A percentile compares a stretch with the other conserved stretches of the same genome.
Evolutionary conservation across 345 rosid species (phyloP).

Genomic region (Citrus reticulata): DNA sequence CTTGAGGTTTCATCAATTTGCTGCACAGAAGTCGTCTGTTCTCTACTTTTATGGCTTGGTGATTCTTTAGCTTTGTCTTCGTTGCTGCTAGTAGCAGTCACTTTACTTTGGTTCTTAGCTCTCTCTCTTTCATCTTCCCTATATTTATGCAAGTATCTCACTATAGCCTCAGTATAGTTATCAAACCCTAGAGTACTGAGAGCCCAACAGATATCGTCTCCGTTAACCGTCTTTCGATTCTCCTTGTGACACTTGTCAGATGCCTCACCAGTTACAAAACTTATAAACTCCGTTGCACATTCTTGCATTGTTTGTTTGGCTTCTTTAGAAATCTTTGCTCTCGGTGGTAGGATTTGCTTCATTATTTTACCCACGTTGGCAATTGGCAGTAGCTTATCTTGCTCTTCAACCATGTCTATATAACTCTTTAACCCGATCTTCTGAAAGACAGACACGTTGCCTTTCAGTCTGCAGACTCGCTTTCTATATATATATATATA

Average conservation of each 20-base stretch:
- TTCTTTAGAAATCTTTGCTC: conserved; percentile 79
- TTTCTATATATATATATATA: conserved; percentile 8
- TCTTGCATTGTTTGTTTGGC: conserved; percentile 82
- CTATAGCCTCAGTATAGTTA: conserved; percentile 58
- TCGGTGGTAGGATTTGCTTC: conserved; percentile 72
- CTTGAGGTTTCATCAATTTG: conserved; percentile 13
- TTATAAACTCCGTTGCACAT: conserved; percentile 80
- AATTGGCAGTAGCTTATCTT: conserved; percentile 64
- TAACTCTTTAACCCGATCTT: conserved; percentile 1
- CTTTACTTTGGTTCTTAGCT: conserved; percentile 30
- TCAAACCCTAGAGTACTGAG: conserved; percentile 73
- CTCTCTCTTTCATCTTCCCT: conserved; percentile 62
- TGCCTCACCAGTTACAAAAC: conserved; percentile 85
- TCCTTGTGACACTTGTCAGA: conserved; percentile 78
- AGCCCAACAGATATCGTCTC: conserved; percentile 89
- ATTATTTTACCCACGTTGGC: conserved; percentile 78
- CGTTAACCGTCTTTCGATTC: conserved; percentile 84
- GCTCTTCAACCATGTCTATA: conserved; percentile 49
- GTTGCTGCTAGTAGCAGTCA: not conserved
- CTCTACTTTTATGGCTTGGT: not conserved
- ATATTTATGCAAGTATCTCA: conserved; percentile 56
- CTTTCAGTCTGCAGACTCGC: conserved; percentile 16
- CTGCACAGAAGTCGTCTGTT: conserved; percentile 5
- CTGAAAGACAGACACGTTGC: conserved; percentile 17
- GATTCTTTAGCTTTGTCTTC: conserved; percentile 34